These are phyloP conservation scores for Alternaria infectoria DNA, from an alignment of 2,329 filamentous ascomycete genomes.

Conservation along the genomic window DNA sequence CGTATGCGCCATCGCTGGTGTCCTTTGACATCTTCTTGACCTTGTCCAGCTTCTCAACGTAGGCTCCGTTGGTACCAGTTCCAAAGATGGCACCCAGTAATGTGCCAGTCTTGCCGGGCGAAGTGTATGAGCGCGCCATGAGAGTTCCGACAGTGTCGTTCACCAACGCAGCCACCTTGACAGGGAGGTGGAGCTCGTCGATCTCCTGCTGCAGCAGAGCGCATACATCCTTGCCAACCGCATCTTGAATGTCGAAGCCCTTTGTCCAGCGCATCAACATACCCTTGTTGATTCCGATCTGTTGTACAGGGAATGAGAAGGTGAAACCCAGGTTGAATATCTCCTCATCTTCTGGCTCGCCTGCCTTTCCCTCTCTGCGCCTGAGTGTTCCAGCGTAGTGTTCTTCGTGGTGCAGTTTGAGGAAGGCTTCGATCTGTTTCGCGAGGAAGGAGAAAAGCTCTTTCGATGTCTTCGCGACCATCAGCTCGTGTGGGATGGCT, in stretches of 20 bases:
- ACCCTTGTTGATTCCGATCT: slow-evolving; percentile 93
- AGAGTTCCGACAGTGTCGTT: slow-evolving; percentile 98
- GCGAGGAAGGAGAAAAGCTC: slow-evolving; percentile 93
- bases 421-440: slow-evolving; percentile 87
- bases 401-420: slow-evolving; percentile 84
- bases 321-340: slow-evolving; percentile 97
- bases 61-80: slow-evolving; percentile 96
- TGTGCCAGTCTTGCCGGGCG: slow-evolving; percentile 83
- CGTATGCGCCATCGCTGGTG: slow-evolving; percentile 64
- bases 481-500: slow-evolving; percentile 85
- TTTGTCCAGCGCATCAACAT: slow-evolving; percentile 97
- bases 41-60: slow-evolving; percentile 88
- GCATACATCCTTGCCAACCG: slow-evolving; percentile 93
- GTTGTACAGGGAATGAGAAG: slow-evolving; percentile 95
- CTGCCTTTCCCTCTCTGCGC: slow-evolving; percentile 66
- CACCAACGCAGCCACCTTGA: slow-evolving; percentile 92
- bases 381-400: slow-evolving; percentile 76
- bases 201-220: slow-evolving; percentile 87
- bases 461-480: slow-evolving; percentile 84
- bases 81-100: slow-evolving; percentile 97
- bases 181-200: slow-evolving; percentile 82
- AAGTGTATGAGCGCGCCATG: slow-evolving; percentile 96
- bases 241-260: slow-evolving; percentile 96
- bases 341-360: slow-evolving; percentile 69
- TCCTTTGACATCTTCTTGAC: slow-evolving; percentile 73